A percentile compares a stretch with the other conserved stretches of the same genome.
phyloP scores from a whole-genome alignment of 257 asterid species.

The Lithospermum erythrorhizon region DNA sequence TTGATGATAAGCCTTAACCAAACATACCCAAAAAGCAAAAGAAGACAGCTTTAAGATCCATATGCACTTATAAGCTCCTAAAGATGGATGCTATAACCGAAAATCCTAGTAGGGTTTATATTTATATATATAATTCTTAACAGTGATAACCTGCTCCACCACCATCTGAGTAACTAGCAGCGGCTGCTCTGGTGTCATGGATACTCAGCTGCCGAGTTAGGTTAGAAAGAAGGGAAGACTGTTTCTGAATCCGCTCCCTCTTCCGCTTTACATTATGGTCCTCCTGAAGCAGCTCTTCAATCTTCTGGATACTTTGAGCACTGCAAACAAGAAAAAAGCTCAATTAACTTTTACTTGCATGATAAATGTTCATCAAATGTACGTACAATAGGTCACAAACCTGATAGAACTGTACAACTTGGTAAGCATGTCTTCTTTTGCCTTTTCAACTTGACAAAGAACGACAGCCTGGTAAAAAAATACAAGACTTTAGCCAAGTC shows the following conservation, averaged over 20 bases:
- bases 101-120: too few species aligned
- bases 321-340: constrained; percentile 18
- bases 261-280: constrained; percentile 69
- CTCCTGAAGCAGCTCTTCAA: constrained; percentile 84
- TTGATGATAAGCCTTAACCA: too few species aligned
- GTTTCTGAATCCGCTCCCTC: constrained; percentile 71
- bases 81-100: too few species aligned
- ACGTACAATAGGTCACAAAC: constrained; percentile 21
- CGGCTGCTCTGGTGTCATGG: constrained; percentile 81
- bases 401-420: constrained; percentile 87
- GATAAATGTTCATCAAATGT: too few species aligned
- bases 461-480: constrained; percentile 67
- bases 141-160: constrained; percentile 46
- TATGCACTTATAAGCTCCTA: too few species aligned
- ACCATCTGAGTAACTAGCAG: constrained; percentile 56
- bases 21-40: too few species aligned
- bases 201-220: constrained; percentile 66
- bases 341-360: not conserved
- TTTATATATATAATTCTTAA: too few species aligned
- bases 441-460: constrained; percentile 90
- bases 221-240: constrained; percentile 70
- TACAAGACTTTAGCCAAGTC: not conserved
- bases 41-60: too few species aligned
- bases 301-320: constrained; percentile 56
- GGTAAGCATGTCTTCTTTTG: constrained; percentile 94